phyloP scores from a whole-genome alignment of 768 basidiomycete genomes.

The Phaffia tasmanica region DNA sequence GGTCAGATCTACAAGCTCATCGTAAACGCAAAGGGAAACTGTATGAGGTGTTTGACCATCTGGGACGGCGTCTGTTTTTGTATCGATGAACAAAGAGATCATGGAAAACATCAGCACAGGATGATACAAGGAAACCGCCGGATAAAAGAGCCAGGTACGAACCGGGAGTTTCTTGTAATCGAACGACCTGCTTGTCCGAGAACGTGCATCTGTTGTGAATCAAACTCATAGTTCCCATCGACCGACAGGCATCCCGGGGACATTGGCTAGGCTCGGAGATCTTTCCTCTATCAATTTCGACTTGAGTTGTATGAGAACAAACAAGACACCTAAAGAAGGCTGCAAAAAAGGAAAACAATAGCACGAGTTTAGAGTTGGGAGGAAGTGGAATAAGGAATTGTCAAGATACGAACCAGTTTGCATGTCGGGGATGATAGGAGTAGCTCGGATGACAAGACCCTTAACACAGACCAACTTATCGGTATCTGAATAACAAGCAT shows the following conservation, averaged over 20 bases:
- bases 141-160: constrained; percentile 15
- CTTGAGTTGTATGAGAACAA: constrained; percentile 92
- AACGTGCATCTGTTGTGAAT: constrained; percentile 97
- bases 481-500: constrained; percentile 53
- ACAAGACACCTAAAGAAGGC: constrained; percentile 96
- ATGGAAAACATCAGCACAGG: neutral
- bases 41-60: constrained; percentile 98
- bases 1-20: constrained; percentile 89
- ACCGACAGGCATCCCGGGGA: constrained; percentile 82
- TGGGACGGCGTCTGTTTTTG: constrained; percentile 64
- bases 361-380: neutral
- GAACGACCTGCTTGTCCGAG: constrained; percentile 86
- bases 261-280: constrained; percentile 87
- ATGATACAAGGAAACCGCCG: neutral
- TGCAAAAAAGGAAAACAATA: constrained; percentile 30
- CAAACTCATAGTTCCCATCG: constrained; percentile 80
- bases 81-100: neutral
- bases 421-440: constrained; percentile 98
- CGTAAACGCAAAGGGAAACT: constrained; percentile 92
- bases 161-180: constrained; percentile 85
- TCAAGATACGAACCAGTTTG: constrained; percentile 46
- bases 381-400: neutral
- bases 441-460: constrained; percentile 92
- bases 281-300: constrained; percentile 94
- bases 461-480: constrained; percentile 95